A percentile compares a stretch with the other conserved stretches of the same genome.
Conservation (phyloP, 495 filamentous ascomycete genomes). For the Zalerion maritima region DNA sequence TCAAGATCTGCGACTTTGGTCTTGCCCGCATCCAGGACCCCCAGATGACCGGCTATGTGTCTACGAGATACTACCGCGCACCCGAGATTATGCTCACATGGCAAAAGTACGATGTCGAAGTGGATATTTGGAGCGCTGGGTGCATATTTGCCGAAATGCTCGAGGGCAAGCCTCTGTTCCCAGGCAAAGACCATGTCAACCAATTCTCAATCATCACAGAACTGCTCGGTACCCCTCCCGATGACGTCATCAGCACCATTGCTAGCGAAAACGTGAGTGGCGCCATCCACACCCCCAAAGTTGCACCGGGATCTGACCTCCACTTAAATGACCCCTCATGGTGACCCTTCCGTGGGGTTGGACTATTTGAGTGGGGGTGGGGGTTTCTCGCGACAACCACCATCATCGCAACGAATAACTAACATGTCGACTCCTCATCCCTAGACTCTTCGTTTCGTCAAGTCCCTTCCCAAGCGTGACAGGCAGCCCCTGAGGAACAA, state of each 20-base stretch:
- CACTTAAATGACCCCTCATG: too few relatives aligned
- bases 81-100: constrained; percentile 99
- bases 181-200: constrained; percentile 97
- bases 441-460: constrained; percentile 91
- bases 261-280: constrained; percentile 85
- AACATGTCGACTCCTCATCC: too few relatives aligned
- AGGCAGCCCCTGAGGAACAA: constrained; percentile 79
- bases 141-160: constrained; percentile 99
- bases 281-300: background rate
- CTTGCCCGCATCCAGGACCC: constrained; percentile 95
- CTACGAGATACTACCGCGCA: constrained; percentile 94
- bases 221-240: constrained; percentile 89
- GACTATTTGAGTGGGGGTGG: too few relatives aligned
- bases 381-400: too few relatives aligned
- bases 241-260: constrained; percentile 97
- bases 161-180: constrained; percentile 95
- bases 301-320: constrained; percentile 6
- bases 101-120: constrained; percentile 99
- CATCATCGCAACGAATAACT: too few relatives aligned
- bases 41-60: constrained; percentile 99
- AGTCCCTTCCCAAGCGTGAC: constrained; percentile 92
- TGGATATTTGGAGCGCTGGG: constrained; percentile 98
- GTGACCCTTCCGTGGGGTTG: too few relatives aligned
- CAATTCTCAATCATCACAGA: constrained; percentile 99
- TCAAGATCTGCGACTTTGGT: constrained; percentile 99